Conservation (phyloP, 495 filamentous ascomycete genomes). For the Aspergillus mulundensis region DNA sequence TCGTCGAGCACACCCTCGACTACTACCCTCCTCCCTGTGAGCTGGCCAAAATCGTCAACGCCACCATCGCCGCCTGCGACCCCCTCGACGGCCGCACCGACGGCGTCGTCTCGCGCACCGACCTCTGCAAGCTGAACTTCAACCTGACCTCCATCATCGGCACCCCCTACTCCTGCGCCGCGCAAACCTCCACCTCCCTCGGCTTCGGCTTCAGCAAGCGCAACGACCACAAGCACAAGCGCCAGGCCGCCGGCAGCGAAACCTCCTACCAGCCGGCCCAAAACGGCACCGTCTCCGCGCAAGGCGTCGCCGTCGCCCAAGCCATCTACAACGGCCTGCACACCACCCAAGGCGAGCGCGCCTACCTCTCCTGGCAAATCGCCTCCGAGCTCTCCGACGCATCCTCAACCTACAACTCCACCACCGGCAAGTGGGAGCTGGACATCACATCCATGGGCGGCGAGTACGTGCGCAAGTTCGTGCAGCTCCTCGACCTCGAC, state of each 20-base stretch:
- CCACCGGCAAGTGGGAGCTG: slow-evolving; percentile 35
- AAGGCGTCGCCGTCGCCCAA: slow-evolving; percentile 37
- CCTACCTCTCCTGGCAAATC: slow-evolving; percentile 46
- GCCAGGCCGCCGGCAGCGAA: slow-evolving; percentile 18
- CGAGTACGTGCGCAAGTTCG: slow-evolving; percentile 19
- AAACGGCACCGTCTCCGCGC: slow-evolving; percentile 39
- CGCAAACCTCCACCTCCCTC: neutral
- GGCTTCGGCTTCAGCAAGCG: neutral
- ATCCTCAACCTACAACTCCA: slow-evolving; percentile 36
- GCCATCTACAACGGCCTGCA: slow-evolving; percentile 41
- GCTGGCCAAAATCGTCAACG: slow-evolving; percentile 68
- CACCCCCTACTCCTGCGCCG: slow-evolving; percentile 39
- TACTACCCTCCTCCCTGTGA: slow-evolving; percentile 75
- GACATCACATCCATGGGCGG: slow-evolving; percentile 32
- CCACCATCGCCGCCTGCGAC: slow-evolving; percentile 54
- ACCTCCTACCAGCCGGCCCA: slow-evolving; percentile 29
- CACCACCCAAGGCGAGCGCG: slow-evolving; percentile 38
- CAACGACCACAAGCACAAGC: neutral
- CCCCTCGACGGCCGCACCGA: slow-evolving; percentile 45
- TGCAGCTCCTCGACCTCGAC: slow-evolving; percentile 13
- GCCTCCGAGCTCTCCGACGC: slow-evolving; percentile 40
- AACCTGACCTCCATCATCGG: slow-evolving; percentile 38
- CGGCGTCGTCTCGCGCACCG: slow-evolving; percentile 45
- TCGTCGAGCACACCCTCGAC: slow-evolving; percentile 74
- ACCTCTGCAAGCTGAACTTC: slow-evolving; percentile 44